phyloP scores from a whole-genome alignment of 164 flowering plant genomes.

The Dillenia turbinata region DNA sequence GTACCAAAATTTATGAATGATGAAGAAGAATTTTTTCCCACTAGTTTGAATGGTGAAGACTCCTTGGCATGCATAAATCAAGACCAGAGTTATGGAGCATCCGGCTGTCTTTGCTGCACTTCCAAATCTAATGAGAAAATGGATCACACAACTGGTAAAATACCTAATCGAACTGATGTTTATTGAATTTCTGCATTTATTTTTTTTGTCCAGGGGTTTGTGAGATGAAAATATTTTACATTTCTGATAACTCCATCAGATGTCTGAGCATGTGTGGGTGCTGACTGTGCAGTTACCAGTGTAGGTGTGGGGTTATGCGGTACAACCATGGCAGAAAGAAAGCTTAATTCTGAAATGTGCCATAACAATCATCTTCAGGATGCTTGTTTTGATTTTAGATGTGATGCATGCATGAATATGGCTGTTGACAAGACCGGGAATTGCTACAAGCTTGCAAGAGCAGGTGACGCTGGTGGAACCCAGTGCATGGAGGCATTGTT shows the following conservation, averaged over 20 bases:
- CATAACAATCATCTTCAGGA: neutral
- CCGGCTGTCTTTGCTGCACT: neutral
- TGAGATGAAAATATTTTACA: neutral
- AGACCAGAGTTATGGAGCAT: conserved; percentile 3
- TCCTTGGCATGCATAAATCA: conserved; percentile 1
- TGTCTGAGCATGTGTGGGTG: neutral
- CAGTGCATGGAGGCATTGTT: too few species aligned
- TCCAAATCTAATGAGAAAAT: conserved; percentile 9
- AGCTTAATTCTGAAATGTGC: neutral
- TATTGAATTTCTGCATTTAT: conserved; percentile 2
- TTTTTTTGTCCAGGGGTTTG: neutral
- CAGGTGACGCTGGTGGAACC: too few species aligned
- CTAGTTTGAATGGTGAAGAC: neutral
- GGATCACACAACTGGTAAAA: conserved; percentile 1
- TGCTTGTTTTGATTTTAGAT: too few species aligned
- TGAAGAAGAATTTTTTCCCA: conserved; percentile 1
- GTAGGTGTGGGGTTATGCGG: neutral
- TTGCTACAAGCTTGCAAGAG: too few species aligned
- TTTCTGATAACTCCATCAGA: conserved; percentile 4
- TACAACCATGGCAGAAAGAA: neutral
- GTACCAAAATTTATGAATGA: conserved; percentile 4
- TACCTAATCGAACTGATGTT: conserved; percentile 7
- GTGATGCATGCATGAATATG: too few species aligned
- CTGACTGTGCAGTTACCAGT: neutral
- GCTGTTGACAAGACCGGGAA: too few species aligned